Base-by-base conservation (phyloP, 2,329 filamentous ascomycete genomes). In the Diaporthe aspalathi region DNA sequence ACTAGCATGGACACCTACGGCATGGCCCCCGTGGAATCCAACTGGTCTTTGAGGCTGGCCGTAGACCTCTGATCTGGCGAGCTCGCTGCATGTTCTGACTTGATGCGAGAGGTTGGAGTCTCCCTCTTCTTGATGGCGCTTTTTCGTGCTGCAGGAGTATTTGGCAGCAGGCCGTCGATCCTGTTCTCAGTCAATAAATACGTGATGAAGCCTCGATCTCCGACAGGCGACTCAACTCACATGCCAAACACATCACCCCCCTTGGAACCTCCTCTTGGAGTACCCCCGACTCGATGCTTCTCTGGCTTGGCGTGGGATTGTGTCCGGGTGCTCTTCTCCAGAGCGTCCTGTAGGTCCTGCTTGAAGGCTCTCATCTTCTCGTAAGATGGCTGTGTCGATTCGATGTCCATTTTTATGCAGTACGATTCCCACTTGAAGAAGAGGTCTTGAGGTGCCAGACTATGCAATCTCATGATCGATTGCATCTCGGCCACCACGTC, bases 341-440 rank as follows among this genome's bases (percentile, higher is more conserved):
- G 84, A 47, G 89, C 87, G 77, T 98, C 94, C 78, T 95, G 94
- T 9, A 98, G 87, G 77, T 93, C 92, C 78, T 94, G 93, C 81
- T 97, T 97, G 79, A 99, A 92, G 69, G 90, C 89, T 53, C 92
- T 89, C 56, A 93, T 89, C 0, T 89, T 92, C 47, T 92, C 89
- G 52, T 97, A 85, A 60, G 92, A 89, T 73, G 93, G 83, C 72
- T 87, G 91, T 73, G 91, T 91, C 70, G 94, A 92, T 70, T 97
- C 94, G 60, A 90, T 84, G 29, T 95, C 94, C 91, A 98, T 94
- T 82, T 95, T 97, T 80, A 99, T 92, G 81, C 93, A 95, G 86
- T 98, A 98, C 0, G 94, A 95, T 81, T 99, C 96, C 96, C 96
- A 99, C 87, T 98, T 98, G 89, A 94, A 98, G 82, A 94, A 98